These are phyloP conservation scores for Aspergillus kassunensis DNA, from an alignment of 495 filamentous ascomycete species.

Conservation along the genomic window DNA sequence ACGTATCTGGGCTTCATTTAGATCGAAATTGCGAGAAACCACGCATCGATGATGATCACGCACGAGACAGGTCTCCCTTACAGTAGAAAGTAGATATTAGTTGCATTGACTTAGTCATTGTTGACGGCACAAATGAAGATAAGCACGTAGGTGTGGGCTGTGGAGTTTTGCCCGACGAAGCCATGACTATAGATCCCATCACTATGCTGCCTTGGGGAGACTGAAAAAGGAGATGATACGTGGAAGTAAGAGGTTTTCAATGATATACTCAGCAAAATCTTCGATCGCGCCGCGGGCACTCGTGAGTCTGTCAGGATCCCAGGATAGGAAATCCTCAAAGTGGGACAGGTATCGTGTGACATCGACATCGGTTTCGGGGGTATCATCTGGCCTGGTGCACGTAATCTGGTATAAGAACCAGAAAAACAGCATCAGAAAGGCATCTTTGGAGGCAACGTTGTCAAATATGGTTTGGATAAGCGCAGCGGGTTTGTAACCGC, in stretches of 20 bases:
- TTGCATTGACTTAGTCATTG: neutral
- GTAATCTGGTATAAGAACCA: neutral
- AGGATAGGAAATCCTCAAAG: neutral
- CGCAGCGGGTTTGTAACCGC: neutral
- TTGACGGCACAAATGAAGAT: neutral
- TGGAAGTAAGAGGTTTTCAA: neutral
- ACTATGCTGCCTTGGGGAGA: neutral
- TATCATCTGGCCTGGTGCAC: neutral
- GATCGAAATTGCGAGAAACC: conserved; percentile 6
- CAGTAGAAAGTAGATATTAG: conserved; percentile 3
- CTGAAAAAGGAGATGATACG: neutral
- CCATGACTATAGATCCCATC: neutral
- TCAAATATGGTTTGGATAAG: neutral
- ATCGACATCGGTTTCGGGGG: neutral
- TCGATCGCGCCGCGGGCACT: neutral
- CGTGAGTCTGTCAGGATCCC: neutral
- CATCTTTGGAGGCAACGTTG: neutral
- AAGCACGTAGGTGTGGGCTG: conserved; percentile 2
- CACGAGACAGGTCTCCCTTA: conserved; percentile 1
- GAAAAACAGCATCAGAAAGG: neutral
- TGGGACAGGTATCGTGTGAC: neutral
- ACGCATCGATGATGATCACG: conserved; percentile 9
- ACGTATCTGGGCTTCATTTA: neutral
- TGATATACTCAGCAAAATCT: neutral
- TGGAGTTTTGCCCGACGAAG: conserved; percentile 5